Conservation (phyloP, 768 basidiomycete species). For the Lactarius pseudohatsudake region DNA sequence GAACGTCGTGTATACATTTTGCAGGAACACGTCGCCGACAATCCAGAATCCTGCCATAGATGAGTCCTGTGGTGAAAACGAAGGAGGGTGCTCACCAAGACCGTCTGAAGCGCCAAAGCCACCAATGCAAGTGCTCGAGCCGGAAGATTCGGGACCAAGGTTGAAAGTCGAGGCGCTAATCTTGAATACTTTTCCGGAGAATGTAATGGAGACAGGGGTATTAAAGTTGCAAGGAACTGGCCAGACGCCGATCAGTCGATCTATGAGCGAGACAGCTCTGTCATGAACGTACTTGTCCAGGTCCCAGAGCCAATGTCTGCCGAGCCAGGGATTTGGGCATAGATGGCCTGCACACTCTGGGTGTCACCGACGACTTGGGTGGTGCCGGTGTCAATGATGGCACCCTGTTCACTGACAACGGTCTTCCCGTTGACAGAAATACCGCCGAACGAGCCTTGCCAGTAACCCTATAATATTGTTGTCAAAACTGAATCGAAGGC, state of each 20-base stretch:
- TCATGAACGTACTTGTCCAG: background rate
- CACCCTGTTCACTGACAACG: slow-evolving; percentile 4
- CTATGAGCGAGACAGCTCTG: background rate
- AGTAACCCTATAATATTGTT: slow-evolving; percentile 22
- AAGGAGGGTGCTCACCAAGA: background rate
- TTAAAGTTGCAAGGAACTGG: background rate
- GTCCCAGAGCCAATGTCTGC: background rate
- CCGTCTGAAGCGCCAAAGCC: background rate
- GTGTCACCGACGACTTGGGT: slow-evolving; percentile 33
- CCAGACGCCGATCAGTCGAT: background rate
- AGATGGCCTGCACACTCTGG: background rate
- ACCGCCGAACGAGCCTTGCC: slow-evolving; percentile 31
- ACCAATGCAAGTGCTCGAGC: background rate
- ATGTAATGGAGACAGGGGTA: background rate
- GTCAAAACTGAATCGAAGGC: slow-evolving; percentile 31
- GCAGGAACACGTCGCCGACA: background rate
- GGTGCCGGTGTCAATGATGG: slow-evolving; percentile 38
- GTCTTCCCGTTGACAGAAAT: slow-evolving; percentile 30
- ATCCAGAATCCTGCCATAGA: background rate
- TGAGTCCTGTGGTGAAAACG: too few relatives aligned
- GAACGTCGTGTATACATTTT: background rate
- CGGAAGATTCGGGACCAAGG: background rate
- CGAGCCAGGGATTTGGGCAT: background rate
- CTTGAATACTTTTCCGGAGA: background rate
- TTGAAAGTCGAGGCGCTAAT: background rate